Conservation (phyloP, 129 eudicot genomes). For the Tagetes patula region DNA sequence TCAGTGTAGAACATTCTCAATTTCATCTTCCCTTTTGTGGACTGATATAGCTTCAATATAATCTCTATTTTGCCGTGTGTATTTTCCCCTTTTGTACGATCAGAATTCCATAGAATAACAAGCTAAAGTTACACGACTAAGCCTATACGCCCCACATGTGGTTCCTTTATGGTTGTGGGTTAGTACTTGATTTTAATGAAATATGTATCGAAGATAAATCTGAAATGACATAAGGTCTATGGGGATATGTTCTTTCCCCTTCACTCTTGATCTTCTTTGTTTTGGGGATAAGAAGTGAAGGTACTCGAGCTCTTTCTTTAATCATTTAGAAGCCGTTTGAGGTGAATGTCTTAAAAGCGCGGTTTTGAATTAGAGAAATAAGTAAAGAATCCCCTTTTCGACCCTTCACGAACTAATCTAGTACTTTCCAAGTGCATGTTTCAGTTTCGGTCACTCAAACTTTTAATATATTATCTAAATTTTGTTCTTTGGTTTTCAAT, state of each 20-base stretch:
- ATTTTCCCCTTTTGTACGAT: not conserved
- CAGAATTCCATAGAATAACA: not conserved
- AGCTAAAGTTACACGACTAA: not conserved
- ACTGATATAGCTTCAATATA: constrained; percentile 35
- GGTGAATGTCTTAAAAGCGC: too few species aligned
- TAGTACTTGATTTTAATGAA: not conserved
- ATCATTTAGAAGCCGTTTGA: too few species aligned
- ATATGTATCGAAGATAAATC: not conserved
- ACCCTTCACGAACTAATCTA: too few species aligned
- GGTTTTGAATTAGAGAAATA: too few species aligned
- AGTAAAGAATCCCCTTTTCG: too few species aligned
- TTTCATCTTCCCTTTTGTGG: constrained; percentile 19
- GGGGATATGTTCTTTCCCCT: too few species aligned
- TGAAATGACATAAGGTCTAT: not conserved
- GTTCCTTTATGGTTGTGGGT: not conserved
- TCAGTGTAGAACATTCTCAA: constrained; percentile 29
- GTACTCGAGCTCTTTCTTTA: too few species aligned
- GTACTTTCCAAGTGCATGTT: too few species aligned
- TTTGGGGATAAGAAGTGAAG: too few species aligned
- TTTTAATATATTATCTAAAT: too few species aligned
- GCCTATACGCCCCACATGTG: not conserved
- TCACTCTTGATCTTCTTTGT: too few species aligned
- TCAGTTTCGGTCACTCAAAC: not conserved
- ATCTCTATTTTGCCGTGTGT: constrained; percentile 17
- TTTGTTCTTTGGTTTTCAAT: too few species aligned